These are phyloP conservation scores for Scenedesmus sp. DNA, from an alignment of 163 green algal genomes.

Conservation along the genomic window DNA sequence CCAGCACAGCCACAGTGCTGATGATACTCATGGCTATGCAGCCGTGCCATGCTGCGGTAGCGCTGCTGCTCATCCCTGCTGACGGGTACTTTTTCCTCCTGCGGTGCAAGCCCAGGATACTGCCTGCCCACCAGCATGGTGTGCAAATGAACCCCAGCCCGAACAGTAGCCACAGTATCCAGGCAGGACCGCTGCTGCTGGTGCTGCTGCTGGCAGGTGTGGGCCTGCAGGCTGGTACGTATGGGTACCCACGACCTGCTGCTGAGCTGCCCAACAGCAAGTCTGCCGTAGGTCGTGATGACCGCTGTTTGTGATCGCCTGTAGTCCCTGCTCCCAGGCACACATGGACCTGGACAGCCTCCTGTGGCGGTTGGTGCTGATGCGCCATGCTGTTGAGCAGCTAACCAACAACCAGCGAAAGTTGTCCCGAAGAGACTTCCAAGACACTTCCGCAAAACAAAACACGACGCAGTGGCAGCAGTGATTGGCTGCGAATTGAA, in stretches of 20 bases:
- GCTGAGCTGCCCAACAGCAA: neutral
- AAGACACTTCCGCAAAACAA: neutral
- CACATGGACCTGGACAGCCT: neutral
- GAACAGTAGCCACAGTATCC: neutral
- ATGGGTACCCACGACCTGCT: neutral
- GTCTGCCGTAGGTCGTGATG: neutral
- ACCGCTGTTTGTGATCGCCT: neutral
- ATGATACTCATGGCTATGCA: conserved; percentile 15
- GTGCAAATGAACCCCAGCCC: neutral
- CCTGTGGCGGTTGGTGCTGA: neutral
- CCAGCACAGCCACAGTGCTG: neutral
- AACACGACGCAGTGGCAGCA: neutral
- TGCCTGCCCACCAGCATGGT: neutral
- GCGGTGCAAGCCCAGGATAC: neutral
- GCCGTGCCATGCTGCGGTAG: neutral
- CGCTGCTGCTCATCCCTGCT: neutral
- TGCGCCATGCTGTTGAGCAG: neutral
- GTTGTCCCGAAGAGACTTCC: too few species aligned
- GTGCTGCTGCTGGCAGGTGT: neutral
- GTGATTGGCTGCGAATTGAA: neutral
- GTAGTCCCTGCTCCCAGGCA: neutral
- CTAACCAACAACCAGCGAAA: too few species aligned
- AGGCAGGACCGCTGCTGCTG: neutral
- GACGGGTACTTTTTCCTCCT: neutral
- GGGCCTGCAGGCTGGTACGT: neutral